These are phyloP conservation scores for Elsinoe fawcettii DNA, from an alignment of 2,329 filamentous ascomycete species.

Conservation along the genomic window DNA sequence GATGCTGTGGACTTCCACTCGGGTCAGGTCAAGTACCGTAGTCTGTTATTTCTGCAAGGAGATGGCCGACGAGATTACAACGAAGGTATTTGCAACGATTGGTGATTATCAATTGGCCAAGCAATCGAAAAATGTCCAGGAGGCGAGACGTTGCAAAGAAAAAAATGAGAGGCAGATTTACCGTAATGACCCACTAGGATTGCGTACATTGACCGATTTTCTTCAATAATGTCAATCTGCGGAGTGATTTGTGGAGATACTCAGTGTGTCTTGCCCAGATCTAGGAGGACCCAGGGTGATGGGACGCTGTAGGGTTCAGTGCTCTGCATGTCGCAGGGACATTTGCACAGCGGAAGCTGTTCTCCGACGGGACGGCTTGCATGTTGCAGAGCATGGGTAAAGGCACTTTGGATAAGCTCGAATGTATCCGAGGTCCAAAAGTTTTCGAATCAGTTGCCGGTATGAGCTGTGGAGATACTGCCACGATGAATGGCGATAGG, in stretches of 20 bases:
- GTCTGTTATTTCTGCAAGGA: background rate
- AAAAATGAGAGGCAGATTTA: slow-evolving; percentile 2
- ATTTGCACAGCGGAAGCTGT: slow-evolving; percentile 1
- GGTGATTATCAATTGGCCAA: slow-evolving; percentile 7
- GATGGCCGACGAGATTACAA: background rate
- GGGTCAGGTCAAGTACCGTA: background rate
- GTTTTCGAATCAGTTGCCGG: background rate
- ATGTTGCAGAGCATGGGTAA: background rate
- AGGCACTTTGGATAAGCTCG: background rate
- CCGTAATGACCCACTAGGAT: slow-evolving; percentile 12
- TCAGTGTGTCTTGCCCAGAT: slow-evolving; percentile 1
- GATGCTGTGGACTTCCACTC: background rate
- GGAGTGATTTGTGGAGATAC: slow-evolving; percentile 11
- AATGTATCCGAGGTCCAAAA: background rate
- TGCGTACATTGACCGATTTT: slow-evolving; percentile 9
- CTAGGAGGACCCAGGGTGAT: slow-evolving; percentile 2
- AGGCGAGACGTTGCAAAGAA: slow-evolving; percentile 1
- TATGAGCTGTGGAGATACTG: background rate
- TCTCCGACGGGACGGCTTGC: slow-evolving; percentile 13
- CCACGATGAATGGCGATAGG: background rate
- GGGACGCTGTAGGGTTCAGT: slow-evolving; percentile 3
- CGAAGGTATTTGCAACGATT: slow-evolving; percentile 10
- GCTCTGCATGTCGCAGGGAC: slow-evolving; percentile 11
- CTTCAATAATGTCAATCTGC: slow-evolving; percentile 8
- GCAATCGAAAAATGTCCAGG: background rate